Evolutionary conservation across 2,329 filamentous ascomycete species (phyloP), one percentile per base, ranked within the genome.

Genomic region (Colletotrichum neosansevieriae): DNA sequence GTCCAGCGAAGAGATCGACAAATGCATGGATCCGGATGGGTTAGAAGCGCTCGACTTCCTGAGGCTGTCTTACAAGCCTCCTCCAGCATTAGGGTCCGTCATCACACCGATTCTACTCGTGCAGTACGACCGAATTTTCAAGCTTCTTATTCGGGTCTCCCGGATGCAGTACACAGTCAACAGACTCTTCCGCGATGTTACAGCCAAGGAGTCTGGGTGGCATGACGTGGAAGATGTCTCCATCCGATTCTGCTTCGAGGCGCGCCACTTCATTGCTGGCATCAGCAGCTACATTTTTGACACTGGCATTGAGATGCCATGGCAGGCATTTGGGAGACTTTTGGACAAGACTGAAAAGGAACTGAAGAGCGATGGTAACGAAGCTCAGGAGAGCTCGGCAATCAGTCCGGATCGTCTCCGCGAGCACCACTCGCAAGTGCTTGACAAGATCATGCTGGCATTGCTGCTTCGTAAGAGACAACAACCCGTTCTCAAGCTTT

Each of bases 11-110:
- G 94, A 98, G 73, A 92, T 97, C 54, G 88, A 94, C 59, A 89
- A 87, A 70, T 95, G 94, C 78, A 90, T 97, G 84, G 88, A 98
- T 73, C 90, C 94, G 0, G 87, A 93, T 75, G 92, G 91, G 0
- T 85, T 98, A 17, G 90, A 95, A 75, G 96, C 96, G 0, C 84
- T 98, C n/a, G 96, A 98, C 78, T 98, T 99, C 75, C 83, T 99
- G 15, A 89, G 93, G 2, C 82, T 99, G 7, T 92, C 94, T 51
- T 98, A 98, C 79, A 92, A 91, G 45, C 86, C 94, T 0, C 91
- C 94, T 0, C 78, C 86, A 0, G 88, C 93, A 1, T 82, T 98
- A 0, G 85, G 90, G 45, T 84, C 89, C 0, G 85, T 98, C 70
- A 90, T 99, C 47, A 94, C 93, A 0, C 84, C 89, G 0, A 77